Evolutionary conservation across 164 flowering plant species (phyloP).

Genomic region (Stephania japonica): DNA sequence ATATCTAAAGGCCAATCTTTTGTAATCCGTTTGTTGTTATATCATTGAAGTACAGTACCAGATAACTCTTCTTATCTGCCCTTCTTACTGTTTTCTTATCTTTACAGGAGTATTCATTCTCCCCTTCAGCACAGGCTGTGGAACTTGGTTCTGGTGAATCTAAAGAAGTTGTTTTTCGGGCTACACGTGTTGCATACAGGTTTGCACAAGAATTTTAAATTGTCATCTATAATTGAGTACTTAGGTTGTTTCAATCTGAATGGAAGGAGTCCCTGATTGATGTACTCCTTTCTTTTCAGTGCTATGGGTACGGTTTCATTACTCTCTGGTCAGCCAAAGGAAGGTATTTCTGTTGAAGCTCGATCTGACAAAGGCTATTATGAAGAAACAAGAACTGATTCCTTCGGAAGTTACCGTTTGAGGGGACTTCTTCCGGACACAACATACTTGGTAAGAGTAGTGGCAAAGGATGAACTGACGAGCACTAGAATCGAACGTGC

Average conservation of each 20-base stretch:
- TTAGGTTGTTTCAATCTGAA: not conserved
- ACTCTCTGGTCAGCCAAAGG: conserved; percentile 87
- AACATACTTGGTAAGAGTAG: conserved; percentile 62
- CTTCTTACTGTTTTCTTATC: conserved; percentile 7
- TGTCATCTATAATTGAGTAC: not conserved
- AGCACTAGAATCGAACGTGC: conserved; percentile 74
- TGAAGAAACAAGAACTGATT: conserved; percentile 81
- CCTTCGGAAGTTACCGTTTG: conserved; percentile 72
- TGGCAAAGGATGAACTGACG: conserved; percentile 43
- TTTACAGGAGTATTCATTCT: conserved; percentile 87
- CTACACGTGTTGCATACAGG: conserved; percentile 99
- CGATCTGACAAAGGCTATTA: conserved; percentile 83
- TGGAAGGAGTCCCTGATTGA: conserved; percentile 7
- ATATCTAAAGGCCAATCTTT: not conserved
- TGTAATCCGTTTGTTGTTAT: not conserved
- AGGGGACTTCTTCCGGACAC: conserved; percentile 89
- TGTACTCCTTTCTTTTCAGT: conserved; percentile 36
- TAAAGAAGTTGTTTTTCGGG: conserved; percentile 70
- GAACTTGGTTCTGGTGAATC: conserved; percentile 95
- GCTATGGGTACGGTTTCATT: conserved; percentile 75
- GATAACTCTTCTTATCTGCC: not conserved
- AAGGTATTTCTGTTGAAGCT: conserved; percentile 86
- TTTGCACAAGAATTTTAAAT: conserved; percentile 15
- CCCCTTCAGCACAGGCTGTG: conserved; percentile 85
- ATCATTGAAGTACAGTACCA: not conserved